Conservation (phyloP, 2,329 filamentous ascomycete genomes). For the Venturia pyrina region DNA sequence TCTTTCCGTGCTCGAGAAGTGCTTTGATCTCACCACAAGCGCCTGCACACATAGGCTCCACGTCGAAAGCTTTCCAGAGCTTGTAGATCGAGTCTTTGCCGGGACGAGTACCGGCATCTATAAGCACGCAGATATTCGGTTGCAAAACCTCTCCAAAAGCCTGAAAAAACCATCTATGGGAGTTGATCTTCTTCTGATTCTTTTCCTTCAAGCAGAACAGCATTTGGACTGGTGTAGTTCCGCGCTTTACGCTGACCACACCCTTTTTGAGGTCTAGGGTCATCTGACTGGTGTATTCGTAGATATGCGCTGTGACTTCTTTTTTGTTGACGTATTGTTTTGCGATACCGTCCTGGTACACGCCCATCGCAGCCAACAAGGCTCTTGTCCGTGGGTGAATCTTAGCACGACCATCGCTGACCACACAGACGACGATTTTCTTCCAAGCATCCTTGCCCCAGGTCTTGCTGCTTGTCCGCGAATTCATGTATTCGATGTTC, state of each 20-base stretch:
- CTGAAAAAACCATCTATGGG: constrained; percentile 97
- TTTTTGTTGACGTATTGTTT: constrained; percentile 97
- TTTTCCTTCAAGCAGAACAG: constrained; percentile 98
- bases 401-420: constrained; percentile 92
- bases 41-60: constrained; percentile 94
- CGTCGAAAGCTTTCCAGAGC: constrained; percentile 95
- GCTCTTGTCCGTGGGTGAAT: constrained; percentile 89
- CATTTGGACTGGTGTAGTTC: constrained; percentile 82
- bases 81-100: constrained; percentile 94
- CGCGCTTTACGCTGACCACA: constrained; percentile 74
- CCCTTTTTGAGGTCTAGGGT: constrained; percentile 83
- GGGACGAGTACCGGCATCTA: constrained; percentile 92
- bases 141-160: constrained; percentile 88
- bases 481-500: constrained; percentile 98
- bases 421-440: constrained; percentile 97
- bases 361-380: constrained; percentile 82
- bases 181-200: constrained; percentile 99
- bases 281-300: constrained; percentile 83
- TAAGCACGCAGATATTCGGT: constrained; percentile 90
- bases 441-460: constrained; percentile 99
- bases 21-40: constrained; percentile 99
- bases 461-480: constrained; percentile 83
- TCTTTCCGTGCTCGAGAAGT: constrained; percentile 82
- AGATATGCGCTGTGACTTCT: constrained; percentile 94
- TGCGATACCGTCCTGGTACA: constrained; percentile 96